Evolutionary conservation across 352 stramenopile species (phyloP), one percentile per base, ranked within the genome.

Genomic region (Phytopythium montanum): DNA sequence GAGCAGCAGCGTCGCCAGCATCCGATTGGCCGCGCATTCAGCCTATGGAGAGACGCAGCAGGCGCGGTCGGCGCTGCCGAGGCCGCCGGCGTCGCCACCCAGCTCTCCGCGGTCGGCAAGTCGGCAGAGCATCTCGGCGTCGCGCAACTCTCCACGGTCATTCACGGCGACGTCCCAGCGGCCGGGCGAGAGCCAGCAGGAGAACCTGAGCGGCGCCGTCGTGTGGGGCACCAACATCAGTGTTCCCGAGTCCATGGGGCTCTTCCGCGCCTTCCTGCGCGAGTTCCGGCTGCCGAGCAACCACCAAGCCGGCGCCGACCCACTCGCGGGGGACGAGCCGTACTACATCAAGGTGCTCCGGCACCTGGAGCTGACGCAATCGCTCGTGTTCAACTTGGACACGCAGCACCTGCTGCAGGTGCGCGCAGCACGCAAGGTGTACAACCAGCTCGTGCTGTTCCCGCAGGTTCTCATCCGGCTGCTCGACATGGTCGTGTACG

Each of bases 361-460:
- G 5, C 81, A 89, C 64, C 71, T 97, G 51, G 72, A 86, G 19
- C 64, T 90, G 38, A 95, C 90, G 38, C 81, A 95, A 59, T 90
- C 88, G 57, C 75, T 83, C 13, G 78, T 96, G 23, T 82, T 98
- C 60, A 92, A 97, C 70, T 70, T 98, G 12, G 89, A 98, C 68
- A 97, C 88, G 55, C 83, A 94, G 62, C 90, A 98, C 49, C 65
- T 98, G 55, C 69, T 88, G 48, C 79, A 94, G 60, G 95, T 92
- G 58, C 72, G 63, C 1, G 69, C 80, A 48, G 84, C 74, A 4
- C 72, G 95, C 64, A 87, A 90, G 54, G 66, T 99, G 21, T 99
- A 99, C 74, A 89, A 97, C 63, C 96, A 99, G 77, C 77, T 99
- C 28, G 70, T 99, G 26, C 77, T 97, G 38, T 99, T 99, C 73